Evolutionary conservation across 2,329 filamentous ascomycete genomes (phyloP).

Genomic region (Metarhizium album): DNA sequence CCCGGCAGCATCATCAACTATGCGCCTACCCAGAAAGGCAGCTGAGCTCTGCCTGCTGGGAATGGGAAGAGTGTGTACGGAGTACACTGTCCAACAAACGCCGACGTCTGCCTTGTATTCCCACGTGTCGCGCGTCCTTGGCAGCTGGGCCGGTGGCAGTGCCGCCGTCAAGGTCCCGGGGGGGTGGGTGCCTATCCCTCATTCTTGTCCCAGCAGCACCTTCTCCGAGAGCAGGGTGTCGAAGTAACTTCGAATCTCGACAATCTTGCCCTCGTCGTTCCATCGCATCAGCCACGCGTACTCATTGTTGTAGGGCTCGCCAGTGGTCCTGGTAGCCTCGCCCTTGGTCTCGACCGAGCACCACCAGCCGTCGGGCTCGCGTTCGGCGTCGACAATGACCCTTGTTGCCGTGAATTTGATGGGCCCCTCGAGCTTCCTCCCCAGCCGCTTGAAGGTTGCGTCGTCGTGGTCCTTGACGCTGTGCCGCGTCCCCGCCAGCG

Average conservation of each 20-base stretch:
- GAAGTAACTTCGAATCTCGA: constrained; percentile 15
- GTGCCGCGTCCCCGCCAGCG: constrained; percentile 13
- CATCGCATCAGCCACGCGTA: constrained; percentile 15
- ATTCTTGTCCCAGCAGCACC: constrained; percentile 6
- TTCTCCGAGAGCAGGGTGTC: constrained; percentile 13
- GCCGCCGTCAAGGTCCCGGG: too few species aligned
- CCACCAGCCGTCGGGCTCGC: constrained; percentile 13
- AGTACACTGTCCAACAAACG: background rate
- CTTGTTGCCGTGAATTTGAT: constrained; percentile 13
- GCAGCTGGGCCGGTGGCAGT: too few species aligned
- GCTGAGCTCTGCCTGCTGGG: background rate
- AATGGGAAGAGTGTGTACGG: background rate
- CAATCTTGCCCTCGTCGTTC: constrained; percentile 13
- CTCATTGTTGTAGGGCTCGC: constrained; percentile 15
- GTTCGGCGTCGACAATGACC: constrained; percentile 13
- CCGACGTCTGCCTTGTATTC: background rate
- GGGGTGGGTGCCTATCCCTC: background rate
- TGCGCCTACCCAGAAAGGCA: constrained; percentile 30
- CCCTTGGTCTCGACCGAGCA: constrained; percentile 13
- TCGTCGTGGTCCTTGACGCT: constrained; percentile 10
- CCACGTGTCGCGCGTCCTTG: too few species aligned
- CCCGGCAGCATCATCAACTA: constrained; percentile 43
- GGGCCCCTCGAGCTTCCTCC: constrained; percentile 10
- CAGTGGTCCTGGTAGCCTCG: constrained; percentile 11
- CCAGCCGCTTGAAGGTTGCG: constrained; percentile 12